Evolutionary conservation across 805 yeast genomes (phyloP), one percentile per base, ranked within the genome.

Genomic region (Monosporozyma unispora): DNA sequence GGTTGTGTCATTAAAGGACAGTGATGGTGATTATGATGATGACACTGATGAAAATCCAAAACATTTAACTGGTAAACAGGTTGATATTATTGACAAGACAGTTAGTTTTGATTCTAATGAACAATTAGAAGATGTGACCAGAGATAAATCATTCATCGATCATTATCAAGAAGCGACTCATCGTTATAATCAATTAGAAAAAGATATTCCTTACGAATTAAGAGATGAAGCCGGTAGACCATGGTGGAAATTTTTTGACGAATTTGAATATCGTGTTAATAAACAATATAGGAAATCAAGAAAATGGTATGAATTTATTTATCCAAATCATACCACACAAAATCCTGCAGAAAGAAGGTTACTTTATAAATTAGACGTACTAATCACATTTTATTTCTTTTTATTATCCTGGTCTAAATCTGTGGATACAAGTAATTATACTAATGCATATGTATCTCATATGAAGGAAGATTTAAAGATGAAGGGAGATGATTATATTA

Each of bases 351-450:
- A 70, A 50, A 70, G 73, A 45, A 67, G 63, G 25, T 61, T 80
- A 35, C 59, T 80, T 14, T 62, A 70, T 53, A 82, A 82, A 59
- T 60, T 82, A 29, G 88, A 82, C 57, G 52, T 79, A 11, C 59
- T 79, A 31, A 65, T 84, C 46, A 71, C 80, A n/a, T 65, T 74
- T 38, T 80, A 80, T 55, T 72, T 82, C 10, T 74, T 80, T 58
- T 64, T 80, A 57, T 75, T 79, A 12, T 81, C 82, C 64, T 84
- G 85, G 84, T 78, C 82, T 48, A 82, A 82, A 60, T 78, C 79
- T 48, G 67, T 84, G 45, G 88, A 84, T 58, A 74, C 73, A 49
- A 70, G 77, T 43, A 84, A 82, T 62, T 67, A 79, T 49, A 76
- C 78, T 42, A 80, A 80, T 59, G 89, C 89, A 1, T 84, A 82